Evolutionary conservation across 139 green algal species (phyloP).

Genomic region (Chlamydomonas applanata): DNA sequence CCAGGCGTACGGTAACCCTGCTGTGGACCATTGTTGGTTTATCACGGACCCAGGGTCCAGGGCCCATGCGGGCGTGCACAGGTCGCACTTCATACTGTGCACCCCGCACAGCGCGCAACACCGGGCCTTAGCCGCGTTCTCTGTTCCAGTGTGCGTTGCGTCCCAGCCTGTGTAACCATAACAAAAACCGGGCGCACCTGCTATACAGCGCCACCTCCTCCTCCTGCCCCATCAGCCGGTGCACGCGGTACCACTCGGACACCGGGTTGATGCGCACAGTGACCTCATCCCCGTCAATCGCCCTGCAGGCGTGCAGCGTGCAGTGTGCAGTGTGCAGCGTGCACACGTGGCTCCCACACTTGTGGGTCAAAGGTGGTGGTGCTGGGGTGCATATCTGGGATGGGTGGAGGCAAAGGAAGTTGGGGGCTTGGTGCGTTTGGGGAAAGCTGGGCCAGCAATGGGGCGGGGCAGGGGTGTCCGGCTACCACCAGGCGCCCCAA

Average conservation of each 20-base stretch:
- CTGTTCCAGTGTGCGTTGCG: too few species aligned
- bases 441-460: too few species aligned
- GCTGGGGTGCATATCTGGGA: too few species aligned
- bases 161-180: too few species aligned
- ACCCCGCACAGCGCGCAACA: background rate
- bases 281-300: constrained; percentile 85
- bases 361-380: too few species aligned
- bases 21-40: background rate
- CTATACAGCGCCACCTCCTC: background rate
- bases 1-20: too few species aligned
- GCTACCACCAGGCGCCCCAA: background rate
- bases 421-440: too few species aligned
- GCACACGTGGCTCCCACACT: too few species aligned
- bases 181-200: background rate
- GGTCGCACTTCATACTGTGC: background rate
- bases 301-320: constrained; percentile 16
- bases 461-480: too few species aligned
- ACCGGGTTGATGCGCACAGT: constrained; percentile 60
- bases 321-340: background rate
- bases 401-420: too few species aligned
- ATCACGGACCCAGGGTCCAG: background rate
- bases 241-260: constrained; percentile 34
- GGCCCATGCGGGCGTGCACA: background rate
- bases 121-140: too few species aligned
- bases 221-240: background rate